Percentiles rank a stretch among this genome's conserved stretches.
phyloP scores from a whole-genome alignment of 768 basidiomycete species.

The Leccinum pellstonianum region DNA sequence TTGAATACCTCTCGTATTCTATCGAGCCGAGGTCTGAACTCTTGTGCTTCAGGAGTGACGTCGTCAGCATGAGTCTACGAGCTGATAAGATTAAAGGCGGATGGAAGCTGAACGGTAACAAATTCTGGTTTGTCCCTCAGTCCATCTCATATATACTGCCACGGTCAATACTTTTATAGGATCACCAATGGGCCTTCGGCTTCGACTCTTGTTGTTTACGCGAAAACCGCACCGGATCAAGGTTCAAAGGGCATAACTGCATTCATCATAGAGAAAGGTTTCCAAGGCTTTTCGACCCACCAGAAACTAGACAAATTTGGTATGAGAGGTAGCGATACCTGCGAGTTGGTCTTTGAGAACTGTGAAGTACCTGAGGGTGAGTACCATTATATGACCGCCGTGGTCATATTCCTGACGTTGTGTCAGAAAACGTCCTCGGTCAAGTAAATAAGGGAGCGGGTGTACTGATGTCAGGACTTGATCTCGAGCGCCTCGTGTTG shows the following conservation, averaged over 20 bases:
- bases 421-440: conserved; percentile 80
- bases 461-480: conserved; percentile 93
- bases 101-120: conserved; percentile 83
- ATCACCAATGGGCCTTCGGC: conserved; percentile 94
- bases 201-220: conserved; percentile 90
- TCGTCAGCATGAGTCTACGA: conserved; percentile 87
- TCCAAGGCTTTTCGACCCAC: conserved; percentile 82
- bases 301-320: conserved; percentile 95
- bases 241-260: conserved; percentile 89
- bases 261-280: conserved; percentile 83
- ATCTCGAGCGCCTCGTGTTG: conserved; percentile 87
- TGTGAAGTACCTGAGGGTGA: conserved; percentile 86
- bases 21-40: conserved; percentile 4
- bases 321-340: conserved; percentile 95
- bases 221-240: conserved; percentile 76
- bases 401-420: background rate
- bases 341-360: conserved; percentile 89
- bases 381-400: conserved; percentile 8
- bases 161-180: conserved; percentile 43
- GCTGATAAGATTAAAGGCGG: conserved; percentile 78
- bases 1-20: background rate
- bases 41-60: conserved; percentile 57
- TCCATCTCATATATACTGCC: background rate
- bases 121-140: conserved; percentile 71
- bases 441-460: conserved; percentile 73